These are phyloP conservation scores for Arachis hypogaea DNA, from an alignment of 306 rosid genomes.

Conservation along the genomic window DNA sequence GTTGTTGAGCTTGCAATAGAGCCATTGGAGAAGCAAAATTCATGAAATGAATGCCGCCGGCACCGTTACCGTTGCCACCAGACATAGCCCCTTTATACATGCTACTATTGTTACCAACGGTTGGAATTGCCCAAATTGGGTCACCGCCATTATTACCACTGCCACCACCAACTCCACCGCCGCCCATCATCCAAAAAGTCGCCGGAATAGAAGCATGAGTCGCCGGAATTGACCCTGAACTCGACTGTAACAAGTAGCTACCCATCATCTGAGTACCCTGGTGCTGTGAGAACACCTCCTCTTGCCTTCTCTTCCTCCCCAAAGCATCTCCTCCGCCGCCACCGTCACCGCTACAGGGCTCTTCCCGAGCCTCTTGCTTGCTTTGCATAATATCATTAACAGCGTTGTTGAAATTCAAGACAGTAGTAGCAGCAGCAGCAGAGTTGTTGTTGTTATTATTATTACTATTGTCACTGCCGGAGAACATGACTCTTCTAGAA, in stretches of 20 bases:
- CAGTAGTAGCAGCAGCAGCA: conserved; percentile 30
- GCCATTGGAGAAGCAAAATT: conserved; percentile 68
- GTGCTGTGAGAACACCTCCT: conserved; percentile 46
- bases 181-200: conserved; percentile 60
- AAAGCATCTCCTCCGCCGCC: neutral
- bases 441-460: too few relatives aligned
- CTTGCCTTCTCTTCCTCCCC: conserved; percentile 56
- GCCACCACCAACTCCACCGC: conserved; percentile 13
- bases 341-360: neutral
- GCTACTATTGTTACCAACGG: conserved; percentile 34
- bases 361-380: conserved; percentile 51
- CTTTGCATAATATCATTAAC: conserved; percentile 42
- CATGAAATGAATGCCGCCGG: conserved; percentile 57
- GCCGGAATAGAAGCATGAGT: conserved; percentile 57
- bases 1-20: conserved; percentile 55
- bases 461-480: conserved; percentile 27
- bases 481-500: conserved; percentile 41
- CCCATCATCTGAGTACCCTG: conserved; percentile 41
- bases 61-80: neutral
- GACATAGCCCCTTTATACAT: conserved; percentile 49
- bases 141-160: conserved; percentile 13
- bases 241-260: conserved; percentile 58
- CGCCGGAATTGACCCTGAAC: conserved; percentile 58
- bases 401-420: conserved; percentile 52
- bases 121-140: conserved; percentile 42